A percentile compares a stretch with the other conserved stretches of the same genome.
Conservation (phyloP, 2,329 filamentous ascomycete species). For the Microcyclospora pomicola region DNA sequence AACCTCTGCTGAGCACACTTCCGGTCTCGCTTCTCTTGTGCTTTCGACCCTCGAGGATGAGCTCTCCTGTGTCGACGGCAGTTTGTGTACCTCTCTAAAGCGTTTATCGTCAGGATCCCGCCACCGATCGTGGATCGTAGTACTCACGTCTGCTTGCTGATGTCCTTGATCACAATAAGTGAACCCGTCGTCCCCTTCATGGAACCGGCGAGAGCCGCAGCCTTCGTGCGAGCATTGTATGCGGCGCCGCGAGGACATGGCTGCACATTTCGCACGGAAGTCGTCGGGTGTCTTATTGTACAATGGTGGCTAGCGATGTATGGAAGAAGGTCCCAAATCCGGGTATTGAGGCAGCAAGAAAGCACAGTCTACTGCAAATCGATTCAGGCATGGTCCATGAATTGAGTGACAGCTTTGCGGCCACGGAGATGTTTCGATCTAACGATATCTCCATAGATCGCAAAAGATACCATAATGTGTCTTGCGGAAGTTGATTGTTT, state of each 20-base stretch:
- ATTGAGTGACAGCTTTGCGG: too few species aligned
- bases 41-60: slow-evolving; percentile 16
- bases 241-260: slow-evolving; percentile 10
- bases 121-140: not conserved
- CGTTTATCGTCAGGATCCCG: slow-evolving; percentile 1
- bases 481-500: not conserved
- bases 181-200: slow-evolving; percentile 61
- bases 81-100: slow-evolving; percentile 18
- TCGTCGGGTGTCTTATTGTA: too few species aligned
- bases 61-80: slow-evolving; percentile 20
- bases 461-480: not conserved
- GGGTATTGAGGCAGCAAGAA: too few species aligned
- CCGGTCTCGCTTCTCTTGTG: slow-evolving; percentile 4
- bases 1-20: too few species aligned
- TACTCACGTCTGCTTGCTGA: slow-evolving; percentile 50
- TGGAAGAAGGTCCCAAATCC: too few species aligned
- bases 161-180: slow-evolving; percentile 72
- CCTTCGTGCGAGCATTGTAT: slow-evolving; percentile 24
- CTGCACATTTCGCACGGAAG: too few species aligned
- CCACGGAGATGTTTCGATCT: too few species aligned
- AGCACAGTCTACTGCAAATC: too few species aligned
- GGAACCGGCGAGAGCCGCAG: slow-evolving; percentile 54
- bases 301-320: too few species aligned
- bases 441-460: too few species aligned
- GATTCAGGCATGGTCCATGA: too few species aligned